Conservation (phyloP, 148 eudicot species). For the Rhododendron ovatum region DNA sequence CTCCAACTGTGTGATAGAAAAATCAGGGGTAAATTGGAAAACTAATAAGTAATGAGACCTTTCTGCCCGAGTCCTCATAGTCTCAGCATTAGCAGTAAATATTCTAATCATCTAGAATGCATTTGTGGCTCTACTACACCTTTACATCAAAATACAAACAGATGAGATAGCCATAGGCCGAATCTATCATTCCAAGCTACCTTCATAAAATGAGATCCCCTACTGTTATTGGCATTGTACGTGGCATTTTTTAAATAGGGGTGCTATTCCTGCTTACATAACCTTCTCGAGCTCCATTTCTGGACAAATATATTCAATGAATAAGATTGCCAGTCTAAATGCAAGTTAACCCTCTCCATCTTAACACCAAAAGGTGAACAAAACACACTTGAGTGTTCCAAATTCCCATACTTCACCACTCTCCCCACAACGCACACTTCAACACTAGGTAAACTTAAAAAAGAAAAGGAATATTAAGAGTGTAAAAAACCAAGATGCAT, state of each 20-base stretch:
- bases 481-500: background rate
- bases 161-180: background rate
- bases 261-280: background rate
- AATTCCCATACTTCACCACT: background rate
- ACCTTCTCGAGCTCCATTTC: background rate
- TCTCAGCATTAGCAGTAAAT: background rate
- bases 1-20: conserved; percentile 54
- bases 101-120: background rate
- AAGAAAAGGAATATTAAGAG: background rate
- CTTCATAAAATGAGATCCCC: background rate
- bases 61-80: background rate
- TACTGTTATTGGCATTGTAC: background rate
- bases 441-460: background rate
- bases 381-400: background rate
- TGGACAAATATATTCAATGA: background rate
- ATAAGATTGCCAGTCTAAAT: background rate
- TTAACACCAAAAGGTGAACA: background rate
- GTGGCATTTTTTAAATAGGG: background rate
- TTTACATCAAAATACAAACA: background rate
- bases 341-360: background rate
- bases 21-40: background rate
- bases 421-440: background rate
- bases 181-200: background rate
- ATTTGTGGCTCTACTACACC: background rate
- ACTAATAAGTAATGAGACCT: background rate